These are phyloP conservation scores for Boletus tomentosulus DNA, from an alignment of 768 basidiomycete species.

Conservation along the genomic window DNA sequence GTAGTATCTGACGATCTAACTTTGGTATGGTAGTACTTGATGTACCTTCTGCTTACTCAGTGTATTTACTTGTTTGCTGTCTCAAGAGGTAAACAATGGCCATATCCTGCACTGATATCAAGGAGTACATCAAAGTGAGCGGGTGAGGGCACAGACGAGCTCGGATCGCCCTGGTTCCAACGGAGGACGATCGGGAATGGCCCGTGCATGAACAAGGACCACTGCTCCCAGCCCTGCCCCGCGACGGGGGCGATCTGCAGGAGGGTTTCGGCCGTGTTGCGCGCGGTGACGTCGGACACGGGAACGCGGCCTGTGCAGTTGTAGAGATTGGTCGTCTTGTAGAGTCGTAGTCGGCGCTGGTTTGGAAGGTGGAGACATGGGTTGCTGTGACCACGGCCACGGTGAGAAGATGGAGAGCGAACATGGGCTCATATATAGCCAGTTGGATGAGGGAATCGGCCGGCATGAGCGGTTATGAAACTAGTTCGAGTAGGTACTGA, in stretches of 20 bases:
- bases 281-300: constrained; percentile 11
- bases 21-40: too few relatives aligned
- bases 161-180: constrained; percentile 7
- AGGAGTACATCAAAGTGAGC: constrained; percentile 7
- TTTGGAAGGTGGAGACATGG: constrained; percentile 2
- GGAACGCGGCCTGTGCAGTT: constrained; percentile 12
- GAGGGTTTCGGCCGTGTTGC: constrained; percentile 13
- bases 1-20: too few relatives aligned
- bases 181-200: constrained; percentile 10
- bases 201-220: constrained; percentile 11
- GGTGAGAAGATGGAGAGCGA: neutral
- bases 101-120: neutral
- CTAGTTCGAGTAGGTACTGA: neutral
- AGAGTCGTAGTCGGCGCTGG: constrained; percentile 11
- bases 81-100: too few relatives aligned
- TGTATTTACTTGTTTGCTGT: too few relatives aligned
- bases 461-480: neutral
- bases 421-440: neutral
- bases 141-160: too few relatives aligned
- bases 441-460: neutral
- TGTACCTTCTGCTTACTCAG: too few relatives aligned
- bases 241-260: constrained; percentile 5
- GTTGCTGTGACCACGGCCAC: neutral
- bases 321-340: constrained; percentile 13
- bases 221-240: constrained; percentile 12